Conservation (phyloP, 129 eudicot genomes). For the Dittrichia graveolens region DNA sequence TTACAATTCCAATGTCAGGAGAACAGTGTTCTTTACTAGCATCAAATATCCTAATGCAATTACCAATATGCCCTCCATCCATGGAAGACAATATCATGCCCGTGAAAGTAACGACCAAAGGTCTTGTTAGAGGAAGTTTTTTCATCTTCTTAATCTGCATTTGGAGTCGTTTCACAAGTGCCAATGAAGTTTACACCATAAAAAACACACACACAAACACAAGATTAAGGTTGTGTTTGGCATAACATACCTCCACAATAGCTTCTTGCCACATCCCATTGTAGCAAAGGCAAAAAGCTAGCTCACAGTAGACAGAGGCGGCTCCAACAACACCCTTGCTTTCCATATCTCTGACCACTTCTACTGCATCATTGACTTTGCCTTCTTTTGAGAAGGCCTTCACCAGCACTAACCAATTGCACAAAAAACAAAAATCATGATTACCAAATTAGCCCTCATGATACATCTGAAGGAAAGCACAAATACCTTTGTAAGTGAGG, state of each 20-base stretch:
- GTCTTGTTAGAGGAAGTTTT: conserved; percentile 58
- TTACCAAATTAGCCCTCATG: neutral
- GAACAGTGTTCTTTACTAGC: conserved; percentile 52
- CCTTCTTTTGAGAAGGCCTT: conserved; percentile 79
- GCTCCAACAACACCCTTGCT: conserved; percentile 72
- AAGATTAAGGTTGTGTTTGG: too few species aligned
- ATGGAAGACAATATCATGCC: conserved; percentile 85
- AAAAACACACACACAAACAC: too few species aligned
- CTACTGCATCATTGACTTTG: conserved; percentile 74
- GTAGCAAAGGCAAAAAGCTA: conserved; percentile 91
- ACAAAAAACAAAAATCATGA: neutral
- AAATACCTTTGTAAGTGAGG: conserved; percentile 85
- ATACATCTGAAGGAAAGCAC: neutral
- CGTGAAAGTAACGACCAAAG: conserved; percentile 76
- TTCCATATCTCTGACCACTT: conserved; percentile 92
- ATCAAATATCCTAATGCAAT: conserved; percentile 64
- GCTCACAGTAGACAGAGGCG: conserved; percentile 82
- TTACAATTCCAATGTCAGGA: conserved; percentile 77
- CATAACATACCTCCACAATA: conserved; percentile 76
- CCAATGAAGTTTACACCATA: conserved; percentile 6
- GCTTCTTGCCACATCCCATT: conserved; percentile 96
- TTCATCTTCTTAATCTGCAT: conserved; percentile 81
- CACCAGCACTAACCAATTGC: conserved; percentile 66
- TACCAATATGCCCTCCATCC: conserved; percentile 79
- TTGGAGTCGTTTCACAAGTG: neutral